These are phyloP conservation scores for Adiantum capillusveneris DNA, from an alignment of 75 land plant genomes.

Conservation along the genomic window DNA sequence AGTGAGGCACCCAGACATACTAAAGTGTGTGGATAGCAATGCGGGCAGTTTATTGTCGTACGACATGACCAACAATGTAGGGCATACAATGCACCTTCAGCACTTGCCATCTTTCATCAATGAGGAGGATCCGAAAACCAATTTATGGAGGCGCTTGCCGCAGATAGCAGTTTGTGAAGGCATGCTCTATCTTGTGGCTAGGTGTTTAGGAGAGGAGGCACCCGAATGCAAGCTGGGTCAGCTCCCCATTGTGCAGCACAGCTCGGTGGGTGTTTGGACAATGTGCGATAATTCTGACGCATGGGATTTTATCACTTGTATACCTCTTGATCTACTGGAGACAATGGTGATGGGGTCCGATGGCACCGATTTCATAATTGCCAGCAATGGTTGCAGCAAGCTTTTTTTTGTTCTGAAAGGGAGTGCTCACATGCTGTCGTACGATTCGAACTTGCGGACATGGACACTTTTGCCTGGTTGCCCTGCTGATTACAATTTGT, in stretches of 20 bases:
- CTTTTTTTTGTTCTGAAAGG: background rate
- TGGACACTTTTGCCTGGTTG: slow-evolving; percentile 1
- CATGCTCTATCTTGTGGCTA: background rate
- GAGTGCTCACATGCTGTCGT: background rate
- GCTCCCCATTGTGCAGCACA: slow-evolving; percentile 2
- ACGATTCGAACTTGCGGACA: background rate
- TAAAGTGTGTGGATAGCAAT: background rate
- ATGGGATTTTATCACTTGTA: slow-evolving; percentile 1
- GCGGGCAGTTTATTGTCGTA: background rate
- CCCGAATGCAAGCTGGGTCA: background rate
- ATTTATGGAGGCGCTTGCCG: background rate
- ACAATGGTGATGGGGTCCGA: background rate
- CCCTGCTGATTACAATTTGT: background rate
- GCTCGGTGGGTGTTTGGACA: background rate
- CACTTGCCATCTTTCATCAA: background rate
- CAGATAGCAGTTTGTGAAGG: background rate
- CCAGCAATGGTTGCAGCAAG: background rate
- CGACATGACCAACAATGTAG: background rate
- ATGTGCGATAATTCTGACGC: background rate
- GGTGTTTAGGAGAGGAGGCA: background rate
- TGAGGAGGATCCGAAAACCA: background rate
- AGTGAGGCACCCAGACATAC: background rate
- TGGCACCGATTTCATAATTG: background rate
- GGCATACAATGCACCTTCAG: background rate
- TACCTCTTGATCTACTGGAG: background rate